A percentile compares a stretch with the other conserved stretches of the same genome.
These are phyloP conservation scores for Linum trigynum DNA, from an alignment of 345 rosid genomes.

Conservation along the genomic window DNA sequence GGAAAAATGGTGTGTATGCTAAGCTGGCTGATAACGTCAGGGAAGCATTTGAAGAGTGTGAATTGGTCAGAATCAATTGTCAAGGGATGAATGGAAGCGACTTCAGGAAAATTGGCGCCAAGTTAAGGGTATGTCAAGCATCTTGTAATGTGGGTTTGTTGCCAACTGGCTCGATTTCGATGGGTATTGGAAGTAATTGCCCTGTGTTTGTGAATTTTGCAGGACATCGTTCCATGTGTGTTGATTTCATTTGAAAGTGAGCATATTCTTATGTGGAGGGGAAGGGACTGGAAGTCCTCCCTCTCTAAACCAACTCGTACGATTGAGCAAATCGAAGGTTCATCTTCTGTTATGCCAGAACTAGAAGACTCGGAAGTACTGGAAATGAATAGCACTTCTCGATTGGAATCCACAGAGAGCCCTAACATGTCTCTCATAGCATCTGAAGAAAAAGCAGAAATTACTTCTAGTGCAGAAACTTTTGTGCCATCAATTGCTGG, in stretches of 20 bases:
- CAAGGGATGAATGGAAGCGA: conserved; percentile 73
- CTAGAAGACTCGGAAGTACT: conserved; percentile 22
- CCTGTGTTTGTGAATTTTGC: conserved; percentile 14
- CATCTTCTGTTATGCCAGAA: conserved; percentile 12
- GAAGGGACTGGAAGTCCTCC: conserved; percentile 61
- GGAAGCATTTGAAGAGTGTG: conserved; percentile 94
- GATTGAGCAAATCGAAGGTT: conserved; percentile 20
- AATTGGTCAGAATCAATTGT: conserved; percentile 71
- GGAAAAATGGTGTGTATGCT: conserved; percentile 74
- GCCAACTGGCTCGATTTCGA: not conserved
- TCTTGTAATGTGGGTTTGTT: not conserved
- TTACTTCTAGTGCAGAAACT: not conserved
- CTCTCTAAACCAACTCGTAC: conserved; percentile 25
- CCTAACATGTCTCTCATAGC: conserved; percentile 5
- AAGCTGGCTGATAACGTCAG: conserved; percentile 53
- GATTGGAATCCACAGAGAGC: conserved; percentile 7
- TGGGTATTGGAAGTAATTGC: not conserved
- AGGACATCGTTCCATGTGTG: conserved; percentile 88
- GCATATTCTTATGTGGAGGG: conserved; percentile 82
- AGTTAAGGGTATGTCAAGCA: conserved; percentile 54
- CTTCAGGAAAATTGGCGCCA: conserved; percentile 74
- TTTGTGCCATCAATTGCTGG: not conserved
- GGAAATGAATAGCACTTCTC: too few species aligned
- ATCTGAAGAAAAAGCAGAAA: conserved; percentile 16
- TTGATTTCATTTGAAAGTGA: conserved; percentile 70